phyloP scores from a whole-genome alignment of 805 yeast genomes.

The Yamadazyma kitorensis region DNA sequence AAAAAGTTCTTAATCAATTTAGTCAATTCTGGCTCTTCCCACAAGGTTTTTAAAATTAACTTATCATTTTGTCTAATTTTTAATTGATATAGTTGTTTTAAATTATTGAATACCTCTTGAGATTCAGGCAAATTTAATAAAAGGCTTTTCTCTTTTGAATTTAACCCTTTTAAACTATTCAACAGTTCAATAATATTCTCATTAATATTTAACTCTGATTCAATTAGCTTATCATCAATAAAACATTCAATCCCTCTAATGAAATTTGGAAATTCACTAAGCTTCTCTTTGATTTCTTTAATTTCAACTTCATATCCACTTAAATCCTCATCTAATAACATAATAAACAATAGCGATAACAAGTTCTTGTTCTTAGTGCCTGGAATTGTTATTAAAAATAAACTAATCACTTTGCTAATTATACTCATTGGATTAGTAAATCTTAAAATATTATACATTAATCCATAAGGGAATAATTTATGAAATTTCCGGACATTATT shows the following conservation, averaged over 20 bases:
- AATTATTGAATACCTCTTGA: slow-evolving; percentile 27
- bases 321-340: slow-evolving; percentile 27
- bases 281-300: slow-evolving; percentile 39
- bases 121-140: neutral
- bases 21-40: slow-evolving; percentile 86
- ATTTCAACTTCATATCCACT: slow-evolving; percentile 14
- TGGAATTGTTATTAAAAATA: slow-evolving; percentile 59
- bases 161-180: neutral
- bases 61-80: slow-evolving; percentile 73
- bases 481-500: slow-evolving; percentile 71
- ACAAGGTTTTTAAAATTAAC: slow-evolving; percentile 65
- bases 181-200: slow-evolving; percentile 7
- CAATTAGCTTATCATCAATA: slow-evolving; percentile 12
- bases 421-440: slow-evolving; percentile 87
- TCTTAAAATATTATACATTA: slow-evolving; percentile 72
- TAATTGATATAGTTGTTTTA: slow-evolving; percentile 62
- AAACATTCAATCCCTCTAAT: slow-evolving; percentile 25
- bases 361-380: slow-evolving; percentile 34
- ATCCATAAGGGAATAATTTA: slow-evolving; percentile 71
- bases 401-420: slow-evolving; percentile 73
- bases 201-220: slow-evolving; percentile 5
- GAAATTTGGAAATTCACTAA: slow-evolving; percentile 18
- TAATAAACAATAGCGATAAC: slow-evolving; percentile 70
- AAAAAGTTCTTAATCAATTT: slow-evolving; percentile 69
- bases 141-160: neutral